Evolutionary conservation across 2,329 filamentous ascomycete genomes (phyloP).

Genomic region (Penicillium corylophilum): DNA sequence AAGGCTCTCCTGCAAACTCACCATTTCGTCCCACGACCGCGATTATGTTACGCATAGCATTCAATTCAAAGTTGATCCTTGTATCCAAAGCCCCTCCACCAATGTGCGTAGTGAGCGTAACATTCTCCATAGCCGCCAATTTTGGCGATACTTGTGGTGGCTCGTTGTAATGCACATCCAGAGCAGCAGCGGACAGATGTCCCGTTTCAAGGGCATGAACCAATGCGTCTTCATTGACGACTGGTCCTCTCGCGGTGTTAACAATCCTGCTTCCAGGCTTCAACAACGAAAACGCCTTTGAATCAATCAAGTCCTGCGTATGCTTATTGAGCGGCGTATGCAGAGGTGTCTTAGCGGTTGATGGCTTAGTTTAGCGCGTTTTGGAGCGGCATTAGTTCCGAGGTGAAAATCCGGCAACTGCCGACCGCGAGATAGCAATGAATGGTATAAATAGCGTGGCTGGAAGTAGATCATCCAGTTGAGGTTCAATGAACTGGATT

Average conservation of each 20-base stretch:
- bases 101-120: conserved; percentile 48
- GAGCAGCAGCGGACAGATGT: conserved; percentile 47
- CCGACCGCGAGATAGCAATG: not conserved
- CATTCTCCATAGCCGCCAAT: conserved; percentile 43
- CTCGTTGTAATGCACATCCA: conserved; percentile 57
- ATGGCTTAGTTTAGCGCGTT: not conserved
- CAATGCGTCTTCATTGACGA: conserved; percentile 55
- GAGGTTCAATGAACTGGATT: not conserved
- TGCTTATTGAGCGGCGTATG: conserved; percentile 43
- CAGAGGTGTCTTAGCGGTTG: not conserved
- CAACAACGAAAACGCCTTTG: conserved; percentile 43
- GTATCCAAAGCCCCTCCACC: conserved; percentile 49
- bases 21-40: conserved; percentile 11
- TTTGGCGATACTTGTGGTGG: conserved; percentile 49
- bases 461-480: too few species aligned
- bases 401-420: not conserved
- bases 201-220: conserved; percentile 49
- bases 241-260: conserved; percentile 54
- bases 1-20: conserved; percentile 8
- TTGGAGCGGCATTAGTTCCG: not conserved
- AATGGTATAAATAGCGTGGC: not conserved
- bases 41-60: conserved; percentile 47
- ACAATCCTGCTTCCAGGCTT: conserved; percentile 51
- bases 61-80: conserved; percentile 48
- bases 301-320: conserved; percentile 43